These are phyloP conservation scores for Diaporthe citriasiana DNA, from an alignment of 2,329 filamentous ascomycete genomes.

Conservation along the genomic window DNA sequence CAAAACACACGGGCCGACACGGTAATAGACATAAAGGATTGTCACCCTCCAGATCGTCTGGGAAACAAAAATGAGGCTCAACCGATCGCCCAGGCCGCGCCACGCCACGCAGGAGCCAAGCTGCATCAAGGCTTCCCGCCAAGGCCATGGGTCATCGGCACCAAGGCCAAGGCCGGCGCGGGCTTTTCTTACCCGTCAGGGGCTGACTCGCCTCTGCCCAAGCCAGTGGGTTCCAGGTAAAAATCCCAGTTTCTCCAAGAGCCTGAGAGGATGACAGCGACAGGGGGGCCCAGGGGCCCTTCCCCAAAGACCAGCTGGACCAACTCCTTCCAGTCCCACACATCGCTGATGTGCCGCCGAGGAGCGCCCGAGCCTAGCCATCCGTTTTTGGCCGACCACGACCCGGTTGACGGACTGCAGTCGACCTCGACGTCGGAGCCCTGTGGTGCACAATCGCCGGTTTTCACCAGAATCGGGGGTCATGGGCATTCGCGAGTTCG, in stretches of 20 bases:
- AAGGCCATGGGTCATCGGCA: constrained; percentile 24
- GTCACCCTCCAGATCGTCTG: neutral
- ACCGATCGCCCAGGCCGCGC: constrained; percentile 6
- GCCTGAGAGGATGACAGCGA: neutral
- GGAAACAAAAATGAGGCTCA: constrained; percentile 33
- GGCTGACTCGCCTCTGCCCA: constrained; percentile 38
- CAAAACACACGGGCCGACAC: constrained; percentile 16
- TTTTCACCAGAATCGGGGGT: constrained; percentile 13
- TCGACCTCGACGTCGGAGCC: constrained; percentile 33
- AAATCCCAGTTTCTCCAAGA: constrained; percentile 1
- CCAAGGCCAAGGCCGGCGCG: constrained; percentile 9
- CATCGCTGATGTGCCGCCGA: constrained; percentile 38
- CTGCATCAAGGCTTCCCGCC: constrained; percentile 31
- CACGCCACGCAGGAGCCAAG: constrained; percentile 31
- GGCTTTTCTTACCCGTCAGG: constrained; percentile 22
- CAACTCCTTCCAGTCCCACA: constrained; percentile 23
- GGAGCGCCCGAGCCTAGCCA: constrained; percentile 39
- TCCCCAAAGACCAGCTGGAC: neutral
- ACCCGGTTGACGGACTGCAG: constrained; percentile 32
- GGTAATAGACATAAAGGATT: neutral
- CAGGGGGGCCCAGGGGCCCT: neutral
- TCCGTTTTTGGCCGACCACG: constrained; percentile 29
- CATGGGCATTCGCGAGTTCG: neutral
- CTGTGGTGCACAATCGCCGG: constrained; percentile 21
- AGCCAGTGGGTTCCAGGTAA: constrained; percentile 14